Evolutionary conservation across 1,284 basidiomycete species (phyloP).

Genomic region (Cutaneotrichosporon sp.): DNA sequence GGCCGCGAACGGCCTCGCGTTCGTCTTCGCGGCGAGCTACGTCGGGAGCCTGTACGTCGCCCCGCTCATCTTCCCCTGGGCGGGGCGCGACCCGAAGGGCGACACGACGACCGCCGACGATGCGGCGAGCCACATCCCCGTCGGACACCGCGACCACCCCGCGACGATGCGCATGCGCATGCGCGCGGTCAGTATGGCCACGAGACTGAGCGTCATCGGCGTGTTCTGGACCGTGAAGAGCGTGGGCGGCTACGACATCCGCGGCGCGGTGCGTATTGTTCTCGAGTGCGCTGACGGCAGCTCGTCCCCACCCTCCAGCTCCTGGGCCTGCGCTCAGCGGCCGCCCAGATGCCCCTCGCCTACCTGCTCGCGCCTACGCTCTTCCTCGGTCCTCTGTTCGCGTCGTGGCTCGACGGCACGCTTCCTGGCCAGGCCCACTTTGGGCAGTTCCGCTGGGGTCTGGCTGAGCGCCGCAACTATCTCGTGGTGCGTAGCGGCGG

Average conservation of each 20-base stretch:
- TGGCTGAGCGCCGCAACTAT: slow-evolving; percentile 67
- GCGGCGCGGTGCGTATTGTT: slow-evolving; percentile 13
- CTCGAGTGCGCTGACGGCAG: slow-evolving; percentile 16
- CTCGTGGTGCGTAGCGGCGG: slow-evolving; percentile 64
- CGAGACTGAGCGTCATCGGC: slow-evolving; percentile 35
- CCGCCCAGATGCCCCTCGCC: slow-evolving; percentile 49
- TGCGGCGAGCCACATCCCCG: slow-evolving; percentile 8
- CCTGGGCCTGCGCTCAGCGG: slow-evolving; percentile 35
- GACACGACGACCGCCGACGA: slow-evolving; percentile 4
- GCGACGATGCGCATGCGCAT: slow-evolving; percentile 48
- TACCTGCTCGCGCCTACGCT: slow-evolving; percentile 73
- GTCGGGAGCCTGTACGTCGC: slow-evolving; percentile 57
- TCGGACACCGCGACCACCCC: slow-evolving; percentile 51
- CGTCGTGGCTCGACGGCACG: slow-evolving; percentile 59
- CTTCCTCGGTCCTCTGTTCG: slow-evolving; percentile 82
- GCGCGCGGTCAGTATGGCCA: slow-evolving; percentile 46
- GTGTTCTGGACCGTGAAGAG: slow-evolving; percentile 37
- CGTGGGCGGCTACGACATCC: slow-evolving; percentile 19
- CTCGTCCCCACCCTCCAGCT: slow-evolving; percentile 34
- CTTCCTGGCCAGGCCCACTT: slow-evolving; percentile 63
- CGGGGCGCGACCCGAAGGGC: slow-evolving; percentile 26
- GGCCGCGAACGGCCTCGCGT: slow-evolving; percentile 39
- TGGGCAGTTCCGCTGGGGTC: slow-evolving; percentile 22
- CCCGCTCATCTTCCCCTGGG: slow-evolving; percentile 10
- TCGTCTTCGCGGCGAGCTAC: slow-evolving; percentile 54